These are phyloP conservation scores for Cymodocea nodosa DNA, from an alignment of 116 monocot genomes.

Conservation along the genomic window DNA sequence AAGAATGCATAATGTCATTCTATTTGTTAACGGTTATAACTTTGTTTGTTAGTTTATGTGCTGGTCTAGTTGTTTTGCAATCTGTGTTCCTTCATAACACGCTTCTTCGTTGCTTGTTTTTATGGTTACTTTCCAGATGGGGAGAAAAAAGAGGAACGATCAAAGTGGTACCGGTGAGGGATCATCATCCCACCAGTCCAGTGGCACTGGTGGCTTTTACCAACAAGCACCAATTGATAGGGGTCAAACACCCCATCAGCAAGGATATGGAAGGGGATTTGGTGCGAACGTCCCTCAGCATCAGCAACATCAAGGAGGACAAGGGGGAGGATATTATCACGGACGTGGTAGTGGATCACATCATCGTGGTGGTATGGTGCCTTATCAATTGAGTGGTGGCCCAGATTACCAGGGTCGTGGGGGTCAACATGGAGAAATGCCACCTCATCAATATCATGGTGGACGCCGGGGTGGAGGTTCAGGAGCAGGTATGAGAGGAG, in stretches of 20 bases:
- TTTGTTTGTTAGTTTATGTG: too few relatives aligned
- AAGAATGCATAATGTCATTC: too few relatives aligned
- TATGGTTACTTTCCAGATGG: conserved; percentile 26
- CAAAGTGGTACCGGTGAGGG: conserved; percentile 27
- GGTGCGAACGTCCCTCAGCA: conserved; percentile 8
- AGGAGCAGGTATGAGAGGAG: conserved; percentile 16
- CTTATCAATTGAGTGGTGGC: background rate
- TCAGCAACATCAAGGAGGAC: conserved; percentile 14
- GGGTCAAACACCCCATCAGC: conserved; percentile 4
- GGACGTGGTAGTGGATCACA: conserved; percentile 8
- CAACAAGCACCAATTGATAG: conserved; percentile 13
- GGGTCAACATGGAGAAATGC: conserved; percentile 8
- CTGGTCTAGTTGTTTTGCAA: too few relatives aligned
- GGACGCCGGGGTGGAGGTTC: conserved; percentile 32
- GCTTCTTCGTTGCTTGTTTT: too few relatives aligned
- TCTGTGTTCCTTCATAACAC: too few relatives aligned
- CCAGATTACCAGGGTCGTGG: conserved; percentile 17
- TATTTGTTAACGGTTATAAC: too few relatives aligned
- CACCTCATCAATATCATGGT: conserved; percentile 16
- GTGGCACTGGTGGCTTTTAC: conserved; percentile 17
- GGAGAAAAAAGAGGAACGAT: conserved; percentile 61
- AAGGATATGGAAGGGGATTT: conserved; percentile 23
- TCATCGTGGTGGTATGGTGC: conserved; percentile 21
- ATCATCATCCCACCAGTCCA: conserved; percentile 23
- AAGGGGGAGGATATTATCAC: conserved; percentile 4